Conservation (phyloP, 495 filamentous ascomycete species). For the Podospora tetraspora region DNA sequence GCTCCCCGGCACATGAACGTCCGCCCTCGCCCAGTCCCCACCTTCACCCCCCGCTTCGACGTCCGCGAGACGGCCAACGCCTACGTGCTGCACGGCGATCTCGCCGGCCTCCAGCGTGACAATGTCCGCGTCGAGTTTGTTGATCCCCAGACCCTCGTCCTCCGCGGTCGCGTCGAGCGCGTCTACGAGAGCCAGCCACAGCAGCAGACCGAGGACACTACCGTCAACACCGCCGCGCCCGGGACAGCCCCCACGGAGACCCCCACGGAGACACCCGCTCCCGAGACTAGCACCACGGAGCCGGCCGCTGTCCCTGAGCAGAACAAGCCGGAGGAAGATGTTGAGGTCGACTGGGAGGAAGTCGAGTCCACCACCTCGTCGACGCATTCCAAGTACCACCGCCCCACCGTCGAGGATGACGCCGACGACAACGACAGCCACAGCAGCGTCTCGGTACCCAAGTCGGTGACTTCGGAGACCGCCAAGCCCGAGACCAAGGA, state of each 20-base stretch:
- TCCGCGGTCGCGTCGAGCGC: slow-evolving; percentile 65
- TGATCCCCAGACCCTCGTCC: slow-evolving; percentile 66
- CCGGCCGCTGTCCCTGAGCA: slow-evolving; percentile 26
- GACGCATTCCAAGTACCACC: slow-evolving; percentile 7
- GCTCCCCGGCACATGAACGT: neutral
- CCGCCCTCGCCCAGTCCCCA: neutral
- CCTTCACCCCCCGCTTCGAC: slow-evolving; percentile 56
- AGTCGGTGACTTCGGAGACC: neutral
- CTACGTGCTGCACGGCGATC: slow-evolving; percentile 82
- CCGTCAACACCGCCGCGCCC: neutral
- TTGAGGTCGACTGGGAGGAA: slow-evolving; percentile 50
- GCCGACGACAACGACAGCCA: slow-evolving; percentile 16
- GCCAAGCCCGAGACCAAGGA: neutral
- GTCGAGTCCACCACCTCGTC: slow-evolving; percentile 9
- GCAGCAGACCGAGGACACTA: neutral
- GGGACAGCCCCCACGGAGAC: slow-evolving; percentile 18
- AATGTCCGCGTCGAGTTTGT: slow-evolving; percentile 80
- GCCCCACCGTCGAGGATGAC: slow-evolving; percentile 23
- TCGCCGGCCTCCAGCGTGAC: slow-evolving; percentile 74
- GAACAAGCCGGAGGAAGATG: slow-evolving; percentile 30
- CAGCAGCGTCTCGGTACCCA: neutral
- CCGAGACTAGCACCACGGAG: slow-evolving; percentile 23
- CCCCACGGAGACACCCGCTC: slow-evolving; percentile 18
- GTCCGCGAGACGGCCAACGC: slow-evolving; percentile 57
- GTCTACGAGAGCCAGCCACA: slow-evolving; percentile 29